These are phyloP conservation scores for Fraxinus xanthoxyloides DNA, from an alignment of 305 asterid genomes.

Conservation along the genomic window DNA sequence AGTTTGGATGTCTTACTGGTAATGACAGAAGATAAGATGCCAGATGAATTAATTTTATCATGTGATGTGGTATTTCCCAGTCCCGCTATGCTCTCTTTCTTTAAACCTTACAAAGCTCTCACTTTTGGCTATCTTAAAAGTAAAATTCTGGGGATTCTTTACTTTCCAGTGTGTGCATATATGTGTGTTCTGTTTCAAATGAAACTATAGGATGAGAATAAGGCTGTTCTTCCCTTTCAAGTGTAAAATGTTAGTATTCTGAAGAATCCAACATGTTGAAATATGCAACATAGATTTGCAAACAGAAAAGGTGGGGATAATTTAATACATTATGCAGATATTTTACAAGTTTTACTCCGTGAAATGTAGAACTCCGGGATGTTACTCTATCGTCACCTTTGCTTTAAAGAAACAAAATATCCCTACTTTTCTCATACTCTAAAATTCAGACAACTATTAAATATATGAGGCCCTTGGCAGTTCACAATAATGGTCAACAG, in stretches of 20 bases:
- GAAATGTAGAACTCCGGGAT: neutral
- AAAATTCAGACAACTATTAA: neutral
- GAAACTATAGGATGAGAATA: neutral
- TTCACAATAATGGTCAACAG: neutral
- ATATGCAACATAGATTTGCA: neutral
- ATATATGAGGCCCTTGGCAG: neutral
- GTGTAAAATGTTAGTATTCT: neutral
- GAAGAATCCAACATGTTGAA: slow-evolving; percentile 6
- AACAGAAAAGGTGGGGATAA: neutral
- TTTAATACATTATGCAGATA: neutral
- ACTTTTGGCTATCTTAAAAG: neutral
- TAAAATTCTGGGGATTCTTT: neutral
- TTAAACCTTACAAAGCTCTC: neutral
- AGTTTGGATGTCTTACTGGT: slow-evolving; percentile 76
- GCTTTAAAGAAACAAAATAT: neutral
- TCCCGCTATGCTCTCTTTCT: neutral
- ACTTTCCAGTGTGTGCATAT: neutral
- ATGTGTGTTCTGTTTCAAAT: neutral
- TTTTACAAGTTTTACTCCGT: neutral
- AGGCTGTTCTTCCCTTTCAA: slow-evolving; percentile 2
- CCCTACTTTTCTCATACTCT: neutral
- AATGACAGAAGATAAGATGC: slow-evolving; percentile 18
- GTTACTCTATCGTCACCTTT: neutral
- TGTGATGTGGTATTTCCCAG: neutral
- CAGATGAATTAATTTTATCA: neutral